A percentile compares a stretch with the other conserved stretches of the same genome.
Evolutionary conservation across 202 grass and related monocot genomes (phyloP).

Genomic region (Setaria viridis): DNA sequence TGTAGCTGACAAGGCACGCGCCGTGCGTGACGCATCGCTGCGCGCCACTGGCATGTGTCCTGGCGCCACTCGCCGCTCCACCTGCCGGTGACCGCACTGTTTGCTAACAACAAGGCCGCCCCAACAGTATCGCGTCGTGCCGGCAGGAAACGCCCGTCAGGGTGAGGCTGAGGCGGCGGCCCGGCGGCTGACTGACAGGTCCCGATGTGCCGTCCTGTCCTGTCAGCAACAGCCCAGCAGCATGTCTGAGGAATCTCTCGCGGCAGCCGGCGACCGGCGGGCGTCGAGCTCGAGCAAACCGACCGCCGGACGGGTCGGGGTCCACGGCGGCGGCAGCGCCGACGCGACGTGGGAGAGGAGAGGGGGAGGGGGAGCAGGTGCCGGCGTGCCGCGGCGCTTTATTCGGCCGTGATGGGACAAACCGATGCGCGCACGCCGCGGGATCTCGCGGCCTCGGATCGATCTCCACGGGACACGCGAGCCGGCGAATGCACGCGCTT

Average conservation of each 20-base stretch:
- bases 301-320: not conserved
- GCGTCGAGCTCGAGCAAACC: not conserved
- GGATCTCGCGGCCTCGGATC: not conserved
- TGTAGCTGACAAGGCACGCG: slow-evolving; percentile 18
- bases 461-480: not conserved
- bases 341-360: not conserved
- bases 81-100: not conserved
- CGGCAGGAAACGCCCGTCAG: not conserved
- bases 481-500: not conserved
- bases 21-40: slow-evolving; percentile 13
- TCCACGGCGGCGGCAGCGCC: not conserved
- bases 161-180: not conserved
- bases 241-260: slow-evolving; percentile 4
- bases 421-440: not conserved
- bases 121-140: not conserved
- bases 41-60: slow-evolving; percentile 18
- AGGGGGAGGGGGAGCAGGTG: not conserved
- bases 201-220: not conserved
- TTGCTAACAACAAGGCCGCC: not conserved
- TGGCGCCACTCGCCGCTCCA: not conserved
- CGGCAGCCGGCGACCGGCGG: not conserved
- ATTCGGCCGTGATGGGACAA: slow-evolving; percentile 36
- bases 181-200: not conserved
- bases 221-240: too few species aligned
- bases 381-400: not conserved